Percentiles rank a stretch among this genome's conserved stretches.
phyloP scores from a whole-genome alignment of 2,329 filamentous ascomycete genomes.

The Arthrobotrys sinensis region DNA sequence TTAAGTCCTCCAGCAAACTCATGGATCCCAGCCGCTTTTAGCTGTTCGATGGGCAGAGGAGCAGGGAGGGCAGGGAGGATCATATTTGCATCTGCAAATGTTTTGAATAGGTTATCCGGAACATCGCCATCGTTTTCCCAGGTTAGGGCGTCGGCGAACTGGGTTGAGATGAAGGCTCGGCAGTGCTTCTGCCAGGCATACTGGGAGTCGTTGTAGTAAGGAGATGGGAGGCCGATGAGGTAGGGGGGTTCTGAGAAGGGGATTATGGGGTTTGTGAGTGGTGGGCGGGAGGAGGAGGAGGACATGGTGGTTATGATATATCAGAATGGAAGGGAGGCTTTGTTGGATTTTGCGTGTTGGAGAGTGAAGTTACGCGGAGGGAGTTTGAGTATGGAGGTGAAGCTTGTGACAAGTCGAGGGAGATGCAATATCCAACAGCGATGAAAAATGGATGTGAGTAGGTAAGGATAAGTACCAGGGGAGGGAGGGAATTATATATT shows the following conservation, averaged over 20 bases:
- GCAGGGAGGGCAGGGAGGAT: conserved; percentile 79
- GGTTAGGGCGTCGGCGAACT: conserved; percentile 76
- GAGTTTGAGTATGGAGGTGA: too few species aligned
- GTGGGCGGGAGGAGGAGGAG: conserved; percentile 47
- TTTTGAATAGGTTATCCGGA: conserved; percentile 71
- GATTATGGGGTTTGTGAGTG: conserved; percentile 67
- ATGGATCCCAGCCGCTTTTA: conserved; percentile 77
- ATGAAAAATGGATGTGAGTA: too few species aligned
- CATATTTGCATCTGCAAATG: conserved; percentile 78
- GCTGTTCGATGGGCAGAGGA: conserved; percentile 78
- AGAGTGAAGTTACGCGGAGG: too few species aligned
- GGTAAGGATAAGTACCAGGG: too few species aligned
- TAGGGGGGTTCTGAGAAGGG: conserved; percentile 83
- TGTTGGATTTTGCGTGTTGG: conserved; percentile 61
- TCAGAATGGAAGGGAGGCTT: neutral
- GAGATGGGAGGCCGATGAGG: conserved; percentile 78
- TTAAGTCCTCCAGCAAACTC: conserved; percentile 75
- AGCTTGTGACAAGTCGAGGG: too few species aligned
- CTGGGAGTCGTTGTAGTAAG: conserved; percentile 79
- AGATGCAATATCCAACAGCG: too few species aligned
- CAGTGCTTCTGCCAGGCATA: conserved; percentile 78
- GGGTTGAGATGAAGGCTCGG: conserved; percentile 76
- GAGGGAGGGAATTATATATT: too few species aligned
- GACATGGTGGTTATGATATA: conserved; percentile 21
- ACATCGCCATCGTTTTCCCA: conserved; percentile 79